phyloP scores from a whole-genome alignment of 2,329 filamentous ascomycete genomes.

The Fusarium stilboides region DNA sequence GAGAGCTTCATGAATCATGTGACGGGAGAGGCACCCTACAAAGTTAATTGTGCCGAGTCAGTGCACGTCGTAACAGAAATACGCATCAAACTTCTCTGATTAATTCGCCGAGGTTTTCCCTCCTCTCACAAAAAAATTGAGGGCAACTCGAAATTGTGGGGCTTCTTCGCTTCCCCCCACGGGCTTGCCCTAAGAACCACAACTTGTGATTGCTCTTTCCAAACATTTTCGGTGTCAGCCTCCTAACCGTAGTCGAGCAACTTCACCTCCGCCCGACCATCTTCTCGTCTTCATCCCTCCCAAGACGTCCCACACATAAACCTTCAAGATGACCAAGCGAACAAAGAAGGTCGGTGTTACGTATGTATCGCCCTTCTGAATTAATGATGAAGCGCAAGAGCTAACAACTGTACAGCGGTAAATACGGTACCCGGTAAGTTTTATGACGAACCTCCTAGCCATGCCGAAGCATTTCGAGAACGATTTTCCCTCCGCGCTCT shows the following conservation, averaged over 20 bases:
- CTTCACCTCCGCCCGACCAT: constrained; percentile 52
- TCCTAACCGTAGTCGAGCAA: constrained; percentile 52
- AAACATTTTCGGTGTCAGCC: constrained; percentile 54
- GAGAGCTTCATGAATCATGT: constrained; percentile 28
- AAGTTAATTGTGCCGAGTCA: constrained; percentile 6
- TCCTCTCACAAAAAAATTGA: constrained; percentile 13
- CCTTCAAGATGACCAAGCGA: constrained; percentile 91
- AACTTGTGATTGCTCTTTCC: constrained; percentile 50
- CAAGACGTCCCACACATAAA: constrained; percentile 56
- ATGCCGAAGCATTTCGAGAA: constrained; percentile 40
- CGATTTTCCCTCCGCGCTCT: constrained; percentile 26
- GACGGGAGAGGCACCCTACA: background rate
- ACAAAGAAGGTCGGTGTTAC: constrained; percentile 99
- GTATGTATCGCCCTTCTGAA: constrained; percentile 54
- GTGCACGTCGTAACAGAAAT: background rate
- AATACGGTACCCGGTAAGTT: constrained; percentile 95
- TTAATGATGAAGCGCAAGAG: constrained; percentile 33
- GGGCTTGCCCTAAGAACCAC: constrained; percentile 61
- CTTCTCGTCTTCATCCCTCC: constrained; percentile 54
- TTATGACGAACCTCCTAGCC: constrained; percentile 35
- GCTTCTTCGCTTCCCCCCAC: constrained; percentile 53
- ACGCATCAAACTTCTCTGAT: background rate
- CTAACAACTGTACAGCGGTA: constrained; percentile 67
- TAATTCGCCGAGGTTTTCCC: constrained; percentile 77
- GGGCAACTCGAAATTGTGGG: constrained; percentile 39